Evolutionary conservation across 371 early-diverging fungal genomes (phyloP).

Genomic region (Mortierella sp.): DNA sequence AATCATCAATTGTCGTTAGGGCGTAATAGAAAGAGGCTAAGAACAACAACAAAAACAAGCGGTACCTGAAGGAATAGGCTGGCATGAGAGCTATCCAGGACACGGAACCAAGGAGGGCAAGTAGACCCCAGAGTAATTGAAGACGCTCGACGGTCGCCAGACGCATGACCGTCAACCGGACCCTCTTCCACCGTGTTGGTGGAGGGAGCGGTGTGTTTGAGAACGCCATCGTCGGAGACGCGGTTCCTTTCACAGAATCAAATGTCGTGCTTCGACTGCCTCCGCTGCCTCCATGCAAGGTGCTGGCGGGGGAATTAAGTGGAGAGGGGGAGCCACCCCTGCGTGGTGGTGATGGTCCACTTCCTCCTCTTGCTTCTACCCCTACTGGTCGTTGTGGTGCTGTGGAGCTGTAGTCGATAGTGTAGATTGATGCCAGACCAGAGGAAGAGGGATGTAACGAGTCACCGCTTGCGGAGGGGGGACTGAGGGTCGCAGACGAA

Average conservation of each 20-base stretch:
- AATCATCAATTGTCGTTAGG: background rate
- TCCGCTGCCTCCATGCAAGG: background rate
- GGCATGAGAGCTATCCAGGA: slow-evolving; percentile 50
- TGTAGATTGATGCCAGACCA: background rate
- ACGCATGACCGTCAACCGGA: slow-evolving; percentile 34
- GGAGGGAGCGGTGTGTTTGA: slow-evolving; percentile 26
- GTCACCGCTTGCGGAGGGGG: background rate
- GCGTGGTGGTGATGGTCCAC: too few relatives aligned
- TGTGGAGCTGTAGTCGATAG: slow-evolving; percentile 14
- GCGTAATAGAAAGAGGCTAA: background rate
- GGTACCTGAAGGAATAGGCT: slow-evolving; percentile 52
- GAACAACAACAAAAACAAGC: background rate
- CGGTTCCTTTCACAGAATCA: background rate
- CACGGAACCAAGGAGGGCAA: slow-evolving; percentile 42
- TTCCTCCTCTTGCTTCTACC: too few relatives aligned
- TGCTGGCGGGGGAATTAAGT: slow-evolving; percentile 20
- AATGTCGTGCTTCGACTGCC: background rate
- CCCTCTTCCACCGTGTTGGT: slow-evolving; percentile 30
- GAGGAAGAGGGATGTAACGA: background rate
- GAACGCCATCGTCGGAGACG: slow-evolving; percentile 15
- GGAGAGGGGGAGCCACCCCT: background rate
- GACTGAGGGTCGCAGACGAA: slow-evolving; percentile 1
- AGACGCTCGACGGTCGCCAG: slow-evolving; percentile 54
- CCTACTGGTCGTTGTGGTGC: slow-evolving; percentile 1
- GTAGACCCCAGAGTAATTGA: slow-evolving; percentile 48